Evolutionary conservation across 352 stramenopile species (phyloP).

Genomic region (Blastocystis sp.): DNA sequence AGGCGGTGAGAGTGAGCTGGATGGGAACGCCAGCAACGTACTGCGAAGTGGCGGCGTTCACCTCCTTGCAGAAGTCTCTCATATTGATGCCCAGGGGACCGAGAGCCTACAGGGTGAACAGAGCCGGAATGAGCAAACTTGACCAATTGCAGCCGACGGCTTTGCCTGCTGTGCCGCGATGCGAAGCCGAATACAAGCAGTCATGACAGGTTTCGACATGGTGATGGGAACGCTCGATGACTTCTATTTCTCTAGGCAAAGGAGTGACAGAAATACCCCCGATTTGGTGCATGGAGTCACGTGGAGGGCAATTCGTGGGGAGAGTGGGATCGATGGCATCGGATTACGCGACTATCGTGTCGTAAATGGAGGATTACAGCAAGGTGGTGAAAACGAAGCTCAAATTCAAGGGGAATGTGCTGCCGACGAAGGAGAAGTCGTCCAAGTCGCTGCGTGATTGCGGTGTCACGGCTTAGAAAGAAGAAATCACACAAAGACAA

Average conservation of each 20-base stretch:
- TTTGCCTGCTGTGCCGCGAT: conserved; percentile 84
- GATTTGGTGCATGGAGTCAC: neutral
- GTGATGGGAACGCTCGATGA: conserved; percentile 5
- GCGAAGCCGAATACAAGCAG: conserved; percentile 84
- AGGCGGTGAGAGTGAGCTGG: conserved; percentile 88
- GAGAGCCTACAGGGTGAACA: conserved; percentile 80
- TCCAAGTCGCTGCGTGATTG: neutral
- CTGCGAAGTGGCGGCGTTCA: conserved; percentile 92
- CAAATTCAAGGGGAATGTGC: conserved; percentile 63
- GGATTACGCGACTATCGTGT: neutral
- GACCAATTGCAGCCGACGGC: conserved; percentile 84
- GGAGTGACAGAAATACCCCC: neutral
- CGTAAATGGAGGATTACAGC: conserved; percentile 59
- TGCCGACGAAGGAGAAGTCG: conserved; percentile 55
- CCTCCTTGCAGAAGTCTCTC: conserved; percentile 98
- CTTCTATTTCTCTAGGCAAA: neutral
- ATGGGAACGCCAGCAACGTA: conserved; percentile 89
- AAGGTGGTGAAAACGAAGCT: conserved; percentile 62
- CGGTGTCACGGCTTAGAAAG: conserved; percentile 20
- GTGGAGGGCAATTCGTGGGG: neutral
- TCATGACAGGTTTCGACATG: conserved; percentile 78
- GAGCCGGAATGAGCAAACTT: neutral
- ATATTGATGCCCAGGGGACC: conserved; percentile 98
- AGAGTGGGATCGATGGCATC: neutral
- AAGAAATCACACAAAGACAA: conserved; percentile 66